Percentiles rank a stretch among this genome's conserved stretches.
Evolutionary conservation across 306 rosid genomes (phyloP).

Genomic region (Castanea sativa): DNA sequence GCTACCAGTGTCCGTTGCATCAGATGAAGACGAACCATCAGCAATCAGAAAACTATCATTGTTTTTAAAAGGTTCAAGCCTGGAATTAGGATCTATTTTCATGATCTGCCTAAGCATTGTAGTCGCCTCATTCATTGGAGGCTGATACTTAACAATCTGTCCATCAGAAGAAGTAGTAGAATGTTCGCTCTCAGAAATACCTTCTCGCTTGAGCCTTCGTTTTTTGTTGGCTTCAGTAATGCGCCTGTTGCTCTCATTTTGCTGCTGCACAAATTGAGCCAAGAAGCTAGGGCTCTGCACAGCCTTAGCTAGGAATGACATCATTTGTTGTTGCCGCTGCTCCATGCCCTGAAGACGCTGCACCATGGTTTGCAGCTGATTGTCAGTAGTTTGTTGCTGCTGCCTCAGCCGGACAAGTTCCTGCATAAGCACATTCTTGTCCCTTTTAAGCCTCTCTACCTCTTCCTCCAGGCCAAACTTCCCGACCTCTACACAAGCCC

Average conservation of each 20-base stretch:
- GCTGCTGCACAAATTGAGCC: slow-evolving; percentile 92
- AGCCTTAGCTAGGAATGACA: slow-evolving; percentile 98
- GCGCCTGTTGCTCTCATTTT: slow-evolving; percentile 81
- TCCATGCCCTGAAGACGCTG: slow-evolving; percentile 98
- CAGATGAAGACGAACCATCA: slow-evolving; percentile 51
- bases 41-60: slow-evolving; percentile 55
- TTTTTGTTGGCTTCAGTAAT: slow-evolving; percentile 78
- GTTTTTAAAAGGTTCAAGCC: slow-evolving; percentile 46
- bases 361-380: slow-evolving; percentile 87
- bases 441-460: slow-evolving; percentile 94
- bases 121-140: slow-evolving; percentile 68
- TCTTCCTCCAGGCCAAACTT: slow-evolving; percentile 97
- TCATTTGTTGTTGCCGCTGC: slow-evolving; percentile 96
- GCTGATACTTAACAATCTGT: slow-evolving; percentile 84
- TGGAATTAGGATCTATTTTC: slow-evolving; percentile 62
- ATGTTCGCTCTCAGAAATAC: slow-evolving; percentile 45
- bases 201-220: slow-evolving; percentile 83
- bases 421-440: slow-evolving; percentile 96
- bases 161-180: slow-evolving; percentile 67
- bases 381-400: slow-evolving; percentile 96
- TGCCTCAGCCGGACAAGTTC: slow-evolving; percentile 96
- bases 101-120: slow-evolving; percentile 81
- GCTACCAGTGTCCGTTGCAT: slow-evolving; percentile 55
- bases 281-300: slow-evolving; percentile 95
- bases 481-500: slow-evolving; percentile 97